Evolutionary conservation across 257 asterid species (phyloP), one percentile per base, ranked within the genome.

Genomic region (Plantago major): DNA sequence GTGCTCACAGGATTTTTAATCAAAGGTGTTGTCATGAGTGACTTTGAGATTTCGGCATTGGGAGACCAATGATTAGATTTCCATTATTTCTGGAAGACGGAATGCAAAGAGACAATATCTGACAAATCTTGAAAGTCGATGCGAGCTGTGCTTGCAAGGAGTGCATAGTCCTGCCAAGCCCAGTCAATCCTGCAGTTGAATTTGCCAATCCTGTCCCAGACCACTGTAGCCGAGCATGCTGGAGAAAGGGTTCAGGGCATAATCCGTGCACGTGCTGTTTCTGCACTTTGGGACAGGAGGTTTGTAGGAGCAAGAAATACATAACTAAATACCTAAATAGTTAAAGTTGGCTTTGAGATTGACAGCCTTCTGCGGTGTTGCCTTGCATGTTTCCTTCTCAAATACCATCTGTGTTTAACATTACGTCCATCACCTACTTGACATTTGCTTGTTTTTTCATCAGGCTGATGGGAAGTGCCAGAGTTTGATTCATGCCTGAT

Each of bases 341-440:
- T 18, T 67, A 26, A 63, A 55, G 22, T 40, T 9, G 72, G 45
- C 33, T 62, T 58, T 4, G 69, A 61, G 63, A 55, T 64, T 33
- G 30, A 22, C 4, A 64, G 55, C 65, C 82, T 80, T 67, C 72
- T 83, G 38, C 58, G 75, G 65, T 66, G 62, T 63, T 64, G 80
- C 73, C 83, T 85, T 37, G 71, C 73, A 26, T 46, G 60, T 74
- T 72, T 81, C 47, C 94, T 80, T 67, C 84, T 79, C 73, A 64
- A 9, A 2, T 90, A 85, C 95, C 96, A 79, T 73, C 95, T 83
- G 72, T 84, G 85, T 72, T 91, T 88, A 33, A 88, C 78, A 67
- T 78, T 63, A 66, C 45, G 14, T 14, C 9, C 46, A 69, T 56
- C 53, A 60, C 42, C 42, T 43, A 14, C 60, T 65, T 58, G 55